phyloP scores from a whole-genome alignment of 345 rosid species.

The Ceriops tagal region DNA sequence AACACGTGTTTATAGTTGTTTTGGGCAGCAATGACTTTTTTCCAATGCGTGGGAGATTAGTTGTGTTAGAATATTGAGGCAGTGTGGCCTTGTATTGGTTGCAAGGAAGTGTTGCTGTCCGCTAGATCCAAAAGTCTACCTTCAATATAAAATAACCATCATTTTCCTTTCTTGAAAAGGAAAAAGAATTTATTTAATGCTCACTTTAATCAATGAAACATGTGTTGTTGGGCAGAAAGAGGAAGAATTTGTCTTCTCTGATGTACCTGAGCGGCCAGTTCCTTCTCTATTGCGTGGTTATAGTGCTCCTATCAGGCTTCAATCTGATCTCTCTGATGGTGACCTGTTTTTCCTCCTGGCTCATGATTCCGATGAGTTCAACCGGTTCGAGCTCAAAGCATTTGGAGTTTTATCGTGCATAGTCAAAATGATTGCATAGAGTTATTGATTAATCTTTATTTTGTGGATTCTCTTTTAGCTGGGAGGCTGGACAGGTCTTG shows the following conservation, averaged over 20 bases:
- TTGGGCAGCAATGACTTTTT: too few species aligned
- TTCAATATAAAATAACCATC: too few species aligned
- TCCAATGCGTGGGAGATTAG: too few species aligned
- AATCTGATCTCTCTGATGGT: slow-evolving; percentile 68
- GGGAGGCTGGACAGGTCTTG: slow-evolving; percentile 97
- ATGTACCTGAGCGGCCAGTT: slow-evolving; percentile 68
- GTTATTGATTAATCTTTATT: slow-evolving; percentile 1
- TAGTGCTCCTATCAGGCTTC: slow-evolving; percentile 92
- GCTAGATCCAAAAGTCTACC: too few species aligned
- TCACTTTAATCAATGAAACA: neutral
- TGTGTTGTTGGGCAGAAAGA: slow-evolving; percentile 61
- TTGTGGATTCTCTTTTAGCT: slow-evolving; percentile 40
- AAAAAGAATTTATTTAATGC: neutral
- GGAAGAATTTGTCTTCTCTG: slow-evolving; percentile 85
- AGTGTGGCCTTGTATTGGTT: too few species aligned
- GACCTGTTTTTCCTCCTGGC: slow-evolving; percentile 96
- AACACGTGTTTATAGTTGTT: too few species aligned
- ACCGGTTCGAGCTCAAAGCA: slow-evolving; percentile 53
- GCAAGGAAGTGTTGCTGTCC: too few species aligned
- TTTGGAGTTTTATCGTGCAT: neutral
- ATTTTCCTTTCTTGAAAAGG: neutral
- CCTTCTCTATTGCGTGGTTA: slow-evolving; percentile 87
- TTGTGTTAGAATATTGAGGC: too few species aligned
- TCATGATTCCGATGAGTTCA: slow-evolving; percentile 89
- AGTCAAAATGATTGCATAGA: slow-evolving; percentile 8